A percentile compares a stretch with the other conserved stretches of the same genome.
Conservation (phyloP, 2,329 filamentous ascomycete species). For the Pseudocercospora pini-densiflorae region DNA sequence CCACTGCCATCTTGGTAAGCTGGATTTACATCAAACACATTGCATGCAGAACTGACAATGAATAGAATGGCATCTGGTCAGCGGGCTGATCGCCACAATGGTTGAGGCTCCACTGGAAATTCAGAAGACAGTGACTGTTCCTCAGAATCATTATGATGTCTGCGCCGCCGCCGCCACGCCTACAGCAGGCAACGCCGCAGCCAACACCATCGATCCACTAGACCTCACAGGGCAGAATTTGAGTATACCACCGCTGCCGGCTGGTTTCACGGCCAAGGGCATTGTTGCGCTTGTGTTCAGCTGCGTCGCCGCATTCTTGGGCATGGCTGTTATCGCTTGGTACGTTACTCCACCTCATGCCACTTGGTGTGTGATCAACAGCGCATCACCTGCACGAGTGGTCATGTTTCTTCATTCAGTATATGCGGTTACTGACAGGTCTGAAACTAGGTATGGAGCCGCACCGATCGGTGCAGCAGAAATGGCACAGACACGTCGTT, state of each 20-base stretch:
- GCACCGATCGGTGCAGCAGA: slow-evolving; percentile 36
- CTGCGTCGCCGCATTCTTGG: slow-evolving; percentile 68
- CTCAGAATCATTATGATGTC: slow-evolving; percentile 62
- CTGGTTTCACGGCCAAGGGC: slow-evolving; percentile 72
- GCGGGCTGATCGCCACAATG: slow-evolving; percentile 57
- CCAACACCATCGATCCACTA: slow-evolving; percentile 66
- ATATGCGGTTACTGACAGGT: slow-evolving; percentile 19
- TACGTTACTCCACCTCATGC: slow-evolving; percentile 52
- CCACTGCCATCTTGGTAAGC: slow-evolving; percentile 45
- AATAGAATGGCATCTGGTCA: slow-evolving; percentile 56
- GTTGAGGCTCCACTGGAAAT: slow-evolving; percentile 60
- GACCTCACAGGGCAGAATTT: slow-evolving; percentile 67
- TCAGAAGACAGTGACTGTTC: slow-evolving; percentile 65
- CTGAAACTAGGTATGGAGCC: slow-evolving; percentile 40
- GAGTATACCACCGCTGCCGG: slow-evolving; percentile 62
- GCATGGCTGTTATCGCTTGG: slow-evolving; percentile 69
- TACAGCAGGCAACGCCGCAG: slow-evolving; percentile 73
- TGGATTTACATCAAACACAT: not conserved
- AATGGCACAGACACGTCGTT: slow-evolving; percentile 32
- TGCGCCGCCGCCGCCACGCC: slow-evolving; percentile 61
- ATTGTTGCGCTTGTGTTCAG: slow-evolving; percentile 78
- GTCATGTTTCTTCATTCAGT: slow-evolving; percentile 3
- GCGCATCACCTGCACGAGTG: slow-evolving; percentile 3
- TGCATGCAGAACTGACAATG: slow-evolving; percentile 6
- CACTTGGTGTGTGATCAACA: slow-evolving; percentile 12